Conservation (phyloP, 108 stramenopile species). For the Cyclostephanos invisitatus region DNA sequence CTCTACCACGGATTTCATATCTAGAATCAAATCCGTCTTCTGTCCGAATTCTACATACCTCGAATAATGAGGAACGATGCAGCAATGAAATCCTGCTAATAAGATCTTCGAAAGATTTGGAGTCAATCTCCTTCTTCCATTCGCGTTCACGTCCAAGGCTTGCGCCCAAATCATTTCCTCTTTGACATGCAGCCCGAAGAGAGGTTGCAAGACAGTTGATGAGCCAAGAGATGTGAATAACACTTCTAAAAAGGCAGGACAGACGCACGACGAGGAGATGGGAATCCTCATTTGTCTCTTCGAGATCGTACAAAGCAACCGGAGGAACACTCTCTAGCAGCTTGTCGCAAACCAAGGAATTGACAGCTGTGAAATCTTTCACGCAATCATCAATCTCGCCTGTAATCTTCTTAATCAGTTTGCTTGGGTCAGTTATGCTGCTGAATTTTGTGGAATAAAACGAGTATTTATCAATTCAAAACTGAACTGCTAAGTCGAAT, state of each 20-base stretch:
- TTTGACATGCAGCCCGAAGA: conserved; percentile 63
- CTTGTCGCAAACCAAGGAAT: conserved; percentile 42
- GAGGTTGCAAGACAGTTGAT: conserved; percentile 55
- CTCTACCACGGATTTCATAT: conserved; percentile 42
- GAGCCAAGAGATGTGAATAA: conserved; percentile 66
- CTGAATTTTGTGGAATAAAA: conserved; percentile 6
- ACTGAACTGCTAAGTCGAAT: neutral
- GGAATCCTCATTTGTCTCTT: conserved; percentile 13
- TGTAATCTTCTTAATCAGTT: conserved; percentile 60
- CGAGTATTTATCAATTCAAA: neutral
- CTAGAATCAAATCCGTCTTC: conserved; percentile 60
- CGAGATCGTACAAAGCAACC: conserved; percentile 56
- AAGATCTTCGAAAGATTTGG: conserved; percentile 52
- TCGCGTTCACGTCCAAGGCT: conserved; percentile 63
- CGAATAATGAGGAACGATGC: conserved; percentile 68
- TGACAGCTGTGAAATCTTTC: conserved; percentile 17
- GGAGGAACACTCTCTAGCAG: conserved; percentile 59
- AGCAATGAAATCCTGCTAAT: conserved; percentile 53
- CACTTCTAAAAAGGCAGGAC: conserved; percentile 54
- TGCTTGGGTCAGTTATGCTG: conserved; percentile 57
- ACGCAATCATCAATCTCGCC: conserved; percentile 42
- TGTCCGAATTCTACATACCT: conserved; percentile 73
- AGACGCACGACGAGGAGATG: conserved; percentile 11
- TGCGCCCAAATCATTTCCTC: conserved; percentile 53
- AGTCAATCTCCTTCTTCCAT: conserved; percentile 73